Evolutionary conservation across 73 alveolate species (phyloP).

Genomic region (Halteria grandinella): DNA sequence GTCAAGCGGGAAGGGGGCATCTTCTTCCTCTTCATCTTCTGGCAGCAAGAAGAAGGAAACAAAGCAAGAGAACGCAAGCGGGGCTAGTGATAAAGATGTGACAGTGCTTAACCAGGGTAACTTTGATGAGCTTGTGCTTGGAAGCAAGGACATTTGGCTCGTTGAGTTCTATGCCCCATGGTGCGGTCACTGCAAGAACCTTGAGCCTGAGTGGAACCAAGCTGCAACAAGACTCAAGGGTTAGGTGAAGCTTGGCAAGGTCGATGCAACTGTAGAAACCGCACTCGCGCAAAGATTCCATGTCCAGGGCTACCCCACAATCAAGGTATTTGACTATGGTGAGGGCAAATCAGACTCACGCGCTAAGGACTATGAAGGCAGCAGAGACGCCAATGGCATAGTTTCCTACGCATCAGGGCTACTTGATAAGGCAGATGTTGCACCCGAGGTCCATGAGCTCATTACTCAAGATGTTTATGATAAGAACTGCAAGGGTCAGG

Average conservation of each 20-base stretch:
- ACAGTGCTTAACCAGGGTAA: conserved; percentile 85
- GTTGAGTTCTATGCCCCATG: conserved; percentile 95
- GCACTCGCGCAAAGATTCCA: conserved; percentile 83
- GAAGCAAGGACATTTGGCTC: conserved; percentile 91
- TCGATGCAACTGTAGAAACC: conserved; percentile 91
- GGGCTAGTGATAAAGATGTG: conserved; percentile 81
- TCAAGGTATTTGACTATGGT: conserved; percentile 75
- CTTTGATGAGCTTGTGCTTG: conserved; percentile 78
- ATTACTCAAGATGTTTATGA: conserved; percentile 32
- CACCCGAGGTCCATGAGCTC: conserved; percentile 59
- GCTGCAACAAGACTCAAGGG: conserved; percentile 93
- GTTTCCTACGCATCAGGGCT: conserved; percentile 32
- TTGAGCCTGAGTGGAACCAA: conserved; percentile 94
- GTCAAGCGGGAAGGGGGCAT: conserved; percentile 60
- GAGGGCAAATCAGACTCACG: conserved; percentile 68
- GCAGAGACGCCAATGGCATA: conserved; percentile 59
- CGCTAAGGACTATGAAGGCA: conserved; percentile 63
- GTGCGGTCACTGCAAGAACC: conserved; percentile 96
- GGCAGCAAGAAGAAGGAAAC: background rate
- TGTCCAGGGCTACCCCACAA: conserved; percentile 90
- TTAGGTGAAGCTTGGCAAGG: conserved; percentile 90
- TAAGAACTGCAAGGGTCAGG: conserved; percentile 53
- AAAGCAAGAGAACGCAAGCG: no score
- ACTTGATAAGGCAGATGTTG: conserved; percentile 64
- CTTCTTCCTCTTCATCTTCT: conserved; percentile 19